phyloP scores from a whole-genome alignment of 495 filamentous ascomycete genomes.

The Tuber aestivum region DNA sequence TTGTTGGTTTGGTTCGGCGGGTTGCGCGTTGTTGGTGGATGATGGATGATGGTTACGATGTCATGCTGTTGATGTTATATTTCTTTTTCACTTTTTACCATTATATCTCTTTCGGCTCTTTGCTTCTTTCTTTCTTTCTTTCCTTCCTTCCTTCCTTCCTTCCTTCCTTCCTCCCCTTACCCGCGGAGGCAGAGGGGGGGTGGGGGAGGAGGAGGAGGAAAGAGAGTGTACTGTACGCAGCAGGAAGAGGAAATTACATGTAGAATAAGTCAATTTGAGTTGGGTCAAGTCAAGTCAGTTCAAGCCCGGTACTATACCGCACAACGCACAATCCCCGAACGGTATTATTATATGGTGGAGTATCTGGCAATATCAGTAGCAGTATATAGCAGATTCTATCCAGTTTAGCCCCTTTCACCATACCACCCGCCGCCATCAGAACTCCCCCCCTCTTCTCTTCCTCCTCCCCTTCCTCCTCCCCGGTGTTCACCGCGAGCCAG shows the following conservation, averaged over 20 bases:
- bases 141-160: too few relatives aligned
- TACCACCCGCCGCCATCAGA: background rate
- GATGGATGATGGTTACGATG: background rate
- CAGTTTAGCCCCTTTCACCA: background rate
- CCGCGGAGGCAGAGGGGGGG: too few relatives aligned
- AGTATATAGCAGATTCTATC: too few relatives aligned
- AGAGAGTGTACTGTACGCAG: background rate
- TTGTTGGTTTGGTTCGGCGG: background rate
- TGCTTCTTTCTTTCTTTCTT: background rate
- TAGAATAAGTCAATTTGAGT: background rate
- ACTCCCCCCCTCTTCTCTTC: background rate
- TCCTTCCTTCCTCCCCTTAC: too few relatives aligned
- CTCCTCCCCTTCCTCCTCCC: background rate
- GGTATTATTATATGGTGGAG: background rate
- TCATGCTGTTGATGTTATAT: background rate
- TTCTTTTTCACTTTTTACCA: background rate
- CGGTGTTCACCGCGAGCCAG: background rate
- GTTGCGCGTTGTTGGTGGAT: background rate
- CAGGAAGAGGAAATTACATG: background rate
- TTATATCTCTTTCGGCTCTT: background rate
- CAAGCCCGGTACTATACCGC: background rate
- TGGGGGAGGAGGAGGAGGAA: too few relatives aligned
- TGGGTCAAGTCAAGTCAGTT: background rate
- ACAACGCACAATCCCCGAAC: background rate
- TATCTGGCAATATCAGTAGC: background rate